Evolutionary conservation across 1,284 basidiomycete species (phyloP), one percentile per base, ranked within the genome.

Genomic region (Rhodotorula sp.): DNA sequence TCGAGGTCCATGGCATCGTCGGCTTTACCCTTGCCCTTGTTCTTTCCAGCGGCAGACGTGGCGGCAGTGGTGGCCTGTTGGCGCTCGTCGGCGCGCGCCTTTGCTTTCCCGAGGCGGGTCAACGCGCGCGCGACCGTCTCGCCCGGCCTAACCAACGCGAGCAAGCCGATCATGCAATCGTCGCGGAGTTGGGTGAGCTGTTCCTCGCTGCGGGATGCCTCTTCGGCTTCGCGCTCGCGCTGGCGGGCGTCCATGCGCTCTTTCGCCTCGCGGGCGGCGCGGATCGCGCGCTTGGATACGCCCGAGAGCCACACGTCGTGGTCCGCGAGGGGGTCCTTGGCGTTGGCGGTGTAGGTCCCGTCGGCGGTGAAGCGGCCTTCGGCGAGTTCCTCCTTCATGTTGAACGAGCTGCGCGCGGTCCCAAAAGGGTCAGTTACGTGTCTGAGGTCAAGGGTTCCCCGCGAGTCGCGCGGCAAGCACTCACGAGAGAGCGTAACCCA

Each of bases 301-400:
- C 89, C 93, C 24, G 93, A 89, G 84, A 99, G 90, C 96, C 96
- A 99, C 44, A 86, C 86, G 81, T 99, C 95, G 80, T 98, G 94
- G 65, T 91, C 87, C 24, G 90, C 93, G 79, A 94, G 90, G 10
- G 91, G 90, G 81, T 99, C 95, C 60, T 80, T 79, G 75, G 89
- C 89, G 61, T 93, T 88, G 81, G 80, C 62, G 24, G 69, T 71
- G 70, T 76, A 73, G 33, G 75, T 71, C 59, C 96, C 96, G 77
- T 98, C 95, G 68, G 90, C 91, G 17, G 93, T 90, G 83, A 99
- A 97, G 77, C 93, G 91, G 46, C 96, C 96, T 80, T 96, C 92
- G 78, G 91, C 88, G 89, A 99, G 95, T 85, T 99, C 96, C 75
- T 91, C 89, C 75, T 94, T 91, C 96, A 99, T 98, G 81, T 99